phyloP scores from a whole-genome alignment of 352 stramenopile species.

The Blastocystis sp. region DNA sequence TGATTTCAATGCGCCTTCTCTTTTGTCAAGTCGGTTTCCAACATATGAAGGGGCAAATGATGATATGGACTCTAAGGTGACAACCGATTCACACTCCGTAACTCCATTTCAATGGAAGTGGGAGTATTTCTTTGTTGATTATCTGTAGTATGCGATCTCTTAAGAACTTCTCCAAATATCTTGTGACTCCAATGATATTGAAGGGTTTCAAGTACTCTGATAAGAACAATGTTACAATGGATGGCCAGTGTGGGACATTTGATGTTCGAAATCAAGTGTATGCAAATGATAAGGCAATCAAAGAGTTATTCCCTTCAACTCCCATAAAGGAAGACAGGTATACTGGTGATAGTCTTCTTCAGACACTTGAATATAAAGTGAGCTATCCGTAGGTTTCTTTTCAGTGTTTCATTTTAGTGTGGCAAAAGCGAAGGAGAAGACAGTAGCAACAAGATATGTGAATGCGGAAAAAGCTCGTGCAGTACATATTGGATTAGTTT shows the following conservation, averaged over 20 bases:
- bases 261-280: conserved; percentile 20
- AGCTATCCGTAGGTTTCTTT: background rate
- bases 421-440: conserved; percentile 54
- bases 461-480: conserved; percentile 28
- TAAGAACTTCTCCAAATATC: background rate
- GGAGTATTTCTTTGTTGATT: background rate
- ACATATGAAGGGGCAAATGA: background rate
- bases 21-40: background rate
- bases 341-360: background rate
- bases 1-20: background rate
- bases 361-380: conserved; percentile 15
- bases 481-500: background rate
- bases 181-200: background rate
- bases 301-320: background rate
- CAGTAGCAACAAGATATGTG: conserved; percentile 8
- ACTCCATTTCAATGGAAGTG: background rate
- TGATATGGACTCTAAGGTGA: background rate
- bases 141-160: background rate
- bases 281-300: background rate
- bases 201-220: background rate
- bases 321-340: background rate
- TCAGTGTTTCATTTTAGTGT: background rate
- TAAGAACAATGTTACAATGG: background rate
- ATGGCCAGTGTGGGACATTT: background rate
- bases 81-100: background rate